Percentiles rank a stretch among this genome's conserved stretches.
These are phyloP conservation scores for Hanseniaspora mollemarum DNA, from an alignment of 805 yeast species.

Conservation along the genomic window DNA sequence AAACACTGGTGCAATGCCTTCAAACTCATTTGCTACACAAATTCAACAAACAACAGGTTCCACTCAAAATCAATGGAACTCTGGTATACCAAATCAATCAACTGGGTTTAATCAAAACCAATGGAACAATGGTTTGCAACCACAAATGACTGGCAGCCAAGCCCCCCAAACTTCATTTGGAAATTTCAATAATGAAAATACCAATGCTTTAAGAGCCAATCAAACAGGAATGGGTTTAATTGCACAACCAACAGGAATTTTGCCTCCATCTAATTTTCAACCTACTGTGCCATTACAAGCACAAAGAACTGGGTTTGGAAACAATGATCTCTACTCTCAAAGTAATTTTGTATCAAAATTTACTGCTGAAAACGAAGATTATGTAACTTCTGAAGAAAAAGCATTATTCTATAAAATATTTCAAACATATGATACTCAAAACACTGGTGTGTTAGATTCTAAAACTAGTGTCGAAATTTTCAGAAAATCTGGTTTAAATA, in stretches of 20 bases:
- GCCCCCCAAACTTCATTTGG: conserved; percentile 27
- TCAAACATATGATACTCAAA: conserved; percentile 67
- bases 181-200: conserved; percentile 27
- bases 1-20: conserved; percentile 35
- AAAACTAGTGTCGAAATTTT: conserved; percentile 74
- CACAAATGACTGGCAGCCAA: conserved; percentile 37
- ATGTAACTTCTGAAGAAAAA: conserved; percentile 79
- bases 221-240: conserved; percentile 42
- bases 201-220: conserved; percentile 37
- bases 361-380: conserved; percentile 39
- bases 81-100: conserved; percentile 25
- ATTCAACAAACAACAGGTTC: conserved; percentile 19
- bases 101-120: conserved; percentile 19
- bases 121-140: conserved; percentile 24
- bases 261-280: conserved; percentile 36
- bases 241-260: conserved; percentile 62
- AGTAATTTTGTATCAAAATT: conserved; percentile 29
- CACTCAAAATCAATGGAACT: conserved; percentile 3
- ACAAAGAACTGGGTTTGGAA: conserved; percentile 39
- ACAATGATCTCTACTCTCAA: conserved; percentile 32
- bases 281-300: conserved; percentile 31
- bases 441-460: conserved; percentile 64
- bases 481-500: conserved; percentile 78
- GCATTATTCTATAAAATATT: conserved; percentile 76
- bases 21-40: conserved; percentile 30